Evolutionary conservation across 495 filamentous ascomycete species (phyloP).

Genomic region (Friedmanniomyces endolithicus): DNA sequence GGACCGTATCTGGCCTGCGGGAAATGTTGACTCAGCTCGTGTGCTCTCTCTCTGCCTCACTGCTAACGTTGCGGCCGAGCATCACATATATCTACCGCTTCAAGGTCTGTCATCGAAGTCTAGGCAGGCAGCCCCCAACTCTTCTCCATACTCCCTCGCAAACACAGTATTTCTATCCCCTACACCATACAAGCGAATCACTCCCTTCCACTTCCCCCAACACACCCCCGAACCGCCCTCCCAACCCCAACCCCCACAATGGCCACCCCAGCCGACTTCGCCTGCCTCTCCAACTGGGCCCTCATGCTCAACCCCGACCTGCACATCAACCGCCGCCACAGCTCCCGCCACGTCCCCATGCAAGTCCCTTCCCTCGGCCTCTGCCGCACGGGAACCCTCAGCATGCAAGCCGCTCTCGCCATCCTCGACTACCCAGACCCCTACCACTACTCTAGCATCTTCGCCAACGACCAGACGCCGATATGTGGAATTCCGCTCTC

Average conservation of each 20-base stretch:
- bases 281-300: slow-evolving; percentile 3
- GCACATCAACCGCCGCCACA: slow-evolving; percentile 2
- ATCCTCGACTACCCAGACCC: slow-evolving; percentile 9
- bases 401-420: slow-evolving; percentile 6
- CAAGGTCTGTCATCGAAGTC: no score
- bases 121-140: no score
- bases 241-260: neutral
- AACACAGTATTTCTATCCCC: no score
- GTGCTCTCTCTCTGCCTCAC: no score
- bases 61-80: no score
- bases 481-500: slow-evolving; percentile 10
- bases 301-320: slow-evolving; percentile 4
- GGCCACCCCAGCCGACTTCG: slow-evolving; percentile 5
- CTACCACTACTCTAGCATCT: slow-evolving; percentile 16
- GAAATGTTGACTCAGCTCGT: no score
- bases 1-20: no score
- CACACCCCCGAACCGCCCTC: neutral
- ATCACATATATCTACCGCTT: no score
- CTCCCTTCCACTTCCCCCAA: no score
- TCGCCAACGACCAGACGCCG: slow-evolving; percentile 7
- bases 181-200: no score
- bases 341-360: slow-evolving; percentile 6
- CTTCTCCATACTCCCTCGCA: no score
- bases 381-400: slow-evolving; percentile 13
- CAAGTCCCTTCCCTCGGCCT: slow-evolving; percentile 12